phyloP scores from a whole-genome alignment of 2,329 filamentous ascomycete genomes.

The Plectosphaerella sp. region DNA sequence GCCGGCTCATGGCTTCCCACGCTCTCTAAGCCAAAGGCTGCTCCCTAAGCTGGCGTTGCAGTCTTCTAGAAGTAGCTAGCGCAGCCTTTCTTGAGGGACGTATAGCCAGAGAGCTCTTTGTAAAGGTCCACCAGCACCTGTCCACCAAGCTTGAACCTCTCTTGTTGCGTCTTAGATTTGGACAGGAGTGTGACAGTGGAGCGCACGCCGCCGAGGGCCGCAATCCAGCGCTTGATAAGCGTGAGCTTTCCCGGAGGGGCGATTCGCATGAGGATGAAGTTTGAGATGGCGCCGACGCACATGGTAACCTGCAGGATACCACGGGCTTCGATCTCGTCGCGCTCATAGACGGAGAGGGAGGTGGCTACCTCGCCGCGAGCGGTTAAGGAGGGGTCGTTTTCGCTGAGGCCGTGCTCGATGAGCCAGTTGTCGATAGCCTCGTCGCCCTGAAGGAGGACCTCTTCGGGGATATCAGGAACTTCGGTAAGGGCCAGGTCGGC shows the following conservation, averaged over 20 bases:
- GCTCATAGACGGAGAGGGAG: not conserved
- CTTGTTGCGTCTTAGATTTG: conserved; percentile 10
- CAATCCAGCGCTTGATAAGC: conserved; percentile 18
- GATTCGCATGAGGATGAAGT: conserved; percentile 13
- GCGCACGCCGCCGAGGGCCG: conserved; percentile 16
- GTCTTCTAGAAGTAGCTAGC: no score
- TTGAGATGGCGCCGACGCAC: conserved; percentile 15
- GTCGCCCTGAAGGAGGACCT: conserved; percentile 15
- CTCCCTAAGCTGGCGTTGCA: no score
- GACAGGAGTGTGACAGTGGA: conserved; percentile 16
- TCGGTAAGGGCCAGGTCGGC: conserved; percentile 10
- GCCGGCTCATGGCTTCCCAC: no score
- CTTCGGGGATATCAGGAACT: conserved; percentile 16
- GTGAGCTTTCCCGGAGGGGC: conserved; percentile 16
- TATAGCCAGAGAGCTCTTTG: conserved; percentile 15
- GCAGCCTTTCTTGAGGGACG: conserved; percentile 14
- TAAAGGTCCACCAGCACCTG: conserved; percentile 12
- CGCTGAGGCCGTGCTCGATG: conserved; percentile 13
- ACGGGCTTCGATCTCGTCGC: conserved; percentile 4
- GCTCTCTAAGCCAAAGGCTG: no score
- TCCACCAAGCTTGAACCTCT: conserved; percentile 16
- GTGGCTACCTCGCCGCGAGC: not conserved
- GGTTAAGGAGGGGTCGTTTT: not conserved
- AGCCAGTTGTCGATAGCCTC: conserved; percentile 16
- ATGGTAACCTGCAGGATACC: conserved; percentile 15